A percentile compares a stretch with the other conserved stretches of the same genome.
Conservation (phyloP, 768 basidiomycete species). For the Lentinula edodes region DNA sequence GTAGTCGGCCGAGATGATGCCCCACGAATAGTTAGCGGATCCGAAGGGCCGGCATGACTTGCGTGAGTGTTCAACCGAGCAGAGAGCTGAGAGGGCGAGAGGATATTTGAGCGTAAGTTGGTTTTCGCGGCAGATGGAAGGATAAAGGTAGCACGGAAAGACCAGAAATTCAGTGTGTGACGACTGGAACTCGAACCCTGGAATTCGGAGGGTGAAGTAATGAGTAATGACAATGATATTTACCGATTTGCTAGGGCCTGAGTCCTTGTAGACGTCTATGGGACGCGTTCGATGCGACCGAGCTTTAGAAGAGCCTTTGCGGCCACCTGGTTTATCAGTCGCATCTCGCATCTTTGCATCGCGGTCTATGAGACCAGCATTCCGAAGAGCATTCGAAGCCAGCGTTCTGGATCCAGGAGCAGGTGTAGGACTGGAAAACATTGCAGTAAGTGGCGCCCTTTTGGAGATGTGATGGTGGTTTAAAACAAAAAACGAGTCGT, state of each 20-base stretch:
- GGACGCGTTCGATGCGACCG: constrained; percentile 56
- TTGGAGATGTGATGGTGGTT: not conserved
- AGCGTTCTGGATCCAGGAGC: constrained; percentile 53
- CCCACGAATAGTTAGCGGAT: constrained; percentile 61
- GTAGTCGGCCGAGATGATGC: constrained; percentile 42
- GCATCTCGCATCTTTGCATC: constrained; percentile 73
- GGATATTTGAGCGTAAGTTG: constrained; percentile 19
- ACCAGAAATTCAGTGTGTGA: constrained; percentile 32
- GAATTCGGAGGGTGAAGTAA: constrained; percentile 11
- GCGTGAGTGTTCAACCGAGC: constrained; percentile 26
- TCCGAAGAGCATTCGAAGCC: constrained; percentile 57
- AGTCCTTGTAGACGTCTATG: constrained; percentile 54
- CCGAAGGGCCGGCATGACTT: constrained; percentile 34
- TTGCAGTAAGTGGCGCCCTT: constrained; percentile 15
- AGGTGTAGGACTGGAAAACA: constrained; percentile 60
- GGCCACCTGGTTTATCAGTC: constrained; percentile 64
- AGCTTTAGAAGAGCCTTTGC: constrained; percentile 61
- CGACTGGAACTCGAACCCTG: constrained; percentile 24
- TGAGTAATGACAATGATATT: constrained; percentile 44
- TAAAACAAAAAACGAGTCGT: not conserved
- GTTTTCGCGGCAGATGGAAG: constrained; percentile 22
- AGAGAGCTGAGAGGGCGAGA: constrained; percentile 29
- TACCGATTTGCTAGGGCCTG: constrained; percentile 54
- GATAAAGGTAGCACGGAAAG: constrained; percentile 19
- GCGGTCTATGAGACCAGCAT: constrained; percentile 70